Conservation (phyloP, 768 basidiomycete species). For the Trametes gibbosa region DNA sequence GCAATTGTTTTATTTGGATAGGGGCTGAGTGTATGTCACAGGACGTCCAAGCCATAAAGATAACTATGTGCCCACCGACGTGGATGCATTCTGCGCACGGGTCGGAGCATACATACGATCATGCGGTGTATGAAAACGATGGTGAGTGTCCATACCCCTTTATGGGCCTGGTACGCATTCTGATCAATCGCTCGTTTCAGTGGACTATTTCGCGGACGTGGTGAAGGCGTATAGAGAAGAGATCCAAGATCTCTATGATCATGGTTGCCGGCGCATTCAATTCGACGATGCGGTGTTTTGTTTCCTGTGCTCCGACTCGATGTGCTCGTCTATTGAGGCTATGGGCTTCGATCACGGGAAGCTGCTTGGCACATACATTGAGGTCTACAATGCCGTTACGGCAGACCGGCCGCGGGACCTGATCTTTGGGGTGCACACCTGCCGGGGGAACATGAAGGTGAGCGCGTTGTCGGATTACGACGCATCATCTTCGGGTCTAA, state of each 20-base stretch:
- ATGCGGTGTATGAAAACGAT: conserved; percentile 56
- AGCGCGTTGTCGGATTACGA: conserved; percentile 2
- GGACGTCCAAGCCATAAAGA: conserved; percentile 65
- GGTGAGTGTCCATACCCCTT: conserved; percentile 33
- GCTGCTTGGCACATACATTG: conserved; percentile 61
- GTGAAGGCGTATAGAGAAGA: conserved; percentile 45
- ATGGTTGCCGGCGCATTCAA: conserved; percentile 43
- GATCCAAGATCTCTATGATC: conserved; percentile 41
- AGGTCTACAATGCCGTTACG: conserved; percentile 57
- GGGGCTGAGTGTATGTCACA: conserved; percentile 19
- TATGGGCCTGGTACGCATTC: background rate
- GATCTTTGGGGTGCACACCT: conserved; percentile 56
- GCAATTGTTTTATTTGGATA: background rate
- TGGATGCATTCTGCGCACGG: conserved; percentile 74
- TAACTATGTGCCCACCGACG: conserved; percentile 66
- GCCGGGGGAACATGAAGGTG: conserved; percentile 42
- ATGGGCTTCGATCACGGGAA: conserved; percentile 58
- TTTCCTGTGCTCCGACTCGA: conserved; percentile 62
- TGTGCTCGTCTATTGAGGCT: conserved; percentile 51
- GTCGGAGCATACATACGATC: conserved; percentile 51
- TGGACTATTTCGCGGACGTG: conserved; percentile 48
- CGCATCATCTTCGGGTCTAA: conserved; percentile 24
- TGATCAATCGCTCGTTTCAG: conserved; percentile 8
- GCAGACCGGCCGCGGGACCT: conserved; percentile 50
- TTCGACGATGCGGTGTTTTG: conserved; percentile 46